phyloP scores from a whole-genome alignment of 306 rosid genomes.

The Elaeagnus macrophylla region DNA sequence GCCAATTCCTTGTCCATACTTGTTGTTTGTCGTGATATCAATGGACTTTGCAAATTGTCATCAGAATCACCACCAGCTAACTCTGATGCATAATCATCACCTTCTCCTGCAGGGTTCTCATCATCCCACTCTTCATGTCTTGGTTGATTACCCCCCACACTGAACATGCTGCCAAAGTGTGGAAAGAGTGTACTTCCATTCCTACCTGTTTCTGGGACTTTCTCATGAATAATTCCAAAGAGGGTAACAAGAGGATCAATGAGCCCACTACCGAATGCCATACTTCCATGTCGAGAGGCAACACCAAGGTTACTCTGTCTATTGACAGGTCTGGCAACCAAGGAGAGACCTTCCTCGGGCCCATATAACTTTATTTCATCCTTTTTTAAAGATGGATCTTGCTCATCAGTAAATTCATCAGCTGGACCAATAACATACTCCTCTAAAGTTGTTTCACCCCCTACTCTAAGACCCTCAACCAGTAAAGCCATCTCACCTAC shows the following conservation, averaged over 20 bases:
- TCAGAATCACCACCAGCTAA: conserved; percentile 60
- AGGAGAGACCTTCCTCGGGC: conserved; percentile 73
- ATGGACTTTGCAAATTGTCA: conserved; percentile 67
- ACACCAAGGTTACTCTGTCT: conserved; percentile 54
- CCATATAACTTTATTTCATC: conserved; percentile 67
- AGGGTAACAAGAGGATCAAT: conserved; percentile 87
- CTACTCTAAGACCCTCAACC: conserved; percentile 93
- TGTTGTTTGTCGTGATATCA: conserved; percentile 85
- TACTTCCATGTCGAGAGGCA: conserved; percentile 72
- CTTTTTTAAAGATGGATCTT: conserved; percentile 42
- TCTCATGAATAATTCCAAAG: conserved; percentile 90
- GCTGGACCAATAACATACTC: conserved; percentile 78
- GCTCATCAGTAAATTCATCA: conserved; percentile 46
- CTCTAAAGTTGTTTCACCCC: conserved; percentile 72
- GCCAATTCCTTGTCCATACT: conserved; percentile 71
- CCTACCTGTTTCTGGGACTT: conserved; percentile 66
- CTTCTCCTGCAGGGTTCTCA: conserved; percentile 78
- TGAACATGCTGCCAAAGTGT: conserved; percentile 94
- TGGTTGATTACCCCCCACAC: conserved; percentile 75
- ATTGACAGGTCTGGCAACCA: conserved; percentile 77
- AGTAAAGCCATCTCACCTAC: conserved; percentile 92
- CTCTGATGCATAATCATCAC: conserved; percentile 68
- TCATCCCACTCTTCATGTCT: conserved; percentile 90
- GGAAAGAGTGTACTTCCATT: conserved; percentile 87
- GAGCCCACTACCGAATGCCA: conserved; percentile 46